Conservation (phyloP, 225 moss, liverwort and hornwort genomes). For the Marchantia paleacea region DNA sequence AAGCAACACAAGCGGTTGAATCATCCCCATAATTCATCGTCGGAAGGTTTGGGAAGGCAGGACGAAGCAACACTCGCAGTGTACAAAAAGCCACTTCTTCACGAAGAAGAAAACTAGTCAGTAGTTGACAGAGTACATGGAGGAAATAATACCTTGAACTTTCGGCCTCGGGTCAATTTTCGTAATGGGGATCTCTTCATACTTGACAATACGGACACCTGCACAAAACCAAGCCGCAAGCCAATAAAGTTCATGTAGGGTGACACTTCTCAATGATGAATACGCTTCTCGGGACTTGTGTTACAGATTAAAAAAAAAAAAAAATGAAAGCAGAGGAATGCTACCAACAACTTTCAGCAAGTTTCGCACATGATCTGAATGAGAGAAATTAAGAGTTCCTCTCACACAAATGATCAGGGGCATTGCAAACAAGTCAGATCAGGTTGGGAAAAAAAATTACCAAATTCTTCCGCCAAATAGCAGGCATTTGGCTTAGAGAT, state of each 20-base stretch:
- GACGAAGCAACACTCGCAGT: background rate
- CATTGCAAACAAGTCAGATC: background rate
- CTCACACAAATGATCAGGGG: background rate
- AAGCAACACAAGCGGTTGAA: no score
- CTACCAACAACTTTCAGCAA: background rate
- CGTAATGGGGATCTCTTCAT: constrained; percentile 32
- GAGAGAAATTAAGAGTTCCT: background rate
- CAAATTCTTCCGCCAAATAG: constrained; percentile 47
- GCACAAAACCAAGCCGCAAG: constrained; percentile 5
- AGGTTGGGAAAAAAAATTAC: constrained; percentile 25
- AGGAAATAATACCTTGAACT: constrained; percentile 24
- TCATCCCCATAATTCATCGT: no score
- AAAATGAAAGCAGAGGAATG: background rate
- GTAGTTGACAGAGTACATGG: background rate
- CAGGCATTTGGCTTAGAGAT: constrained; percentile 31
- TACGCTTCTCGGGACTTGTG: background rate
- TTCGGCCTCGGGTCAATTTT: constrained; percentile 30
- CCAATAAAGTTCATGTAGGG: background rate
- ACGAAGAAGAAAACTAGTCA: background rate
- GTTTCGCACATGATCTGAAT: background rate
- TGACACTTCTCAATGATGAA: background rate
- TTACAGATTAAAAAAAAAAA: background rate
- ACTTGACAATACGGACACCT: constrained; percentile 42
- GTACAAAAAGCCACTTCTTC: background rate
- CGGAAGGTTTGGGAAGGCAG: background rate